Evolutionary conservation across 1,139 yeast genomes (phyloP).

Genomic region (Wickerhamomyces sp.): DNA sequence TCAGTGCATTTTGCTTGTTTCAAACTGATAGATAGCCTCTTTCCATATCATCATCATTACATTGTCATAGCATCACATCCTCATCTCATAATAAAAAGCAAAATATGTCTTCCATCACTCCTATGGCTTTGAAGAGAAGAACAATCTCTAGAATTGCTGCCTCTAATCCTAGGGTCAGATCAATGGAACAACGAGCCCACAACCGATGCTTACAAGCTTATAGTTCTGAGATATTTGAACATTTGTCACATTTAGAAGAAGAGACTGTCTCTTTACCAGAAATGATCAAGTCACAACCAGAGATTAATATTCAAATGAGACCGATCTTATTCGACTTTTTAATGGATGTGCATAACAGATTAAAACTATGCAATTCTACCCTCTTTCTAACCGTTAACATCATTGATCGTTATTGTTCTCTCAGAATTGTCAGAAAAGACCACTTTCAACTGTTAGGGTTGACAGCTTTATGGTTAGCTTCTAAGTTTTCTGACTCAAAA

Average conservation of each 20-base stretch:
- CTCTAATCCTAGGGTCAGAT: slow-evolving; percentile 17
- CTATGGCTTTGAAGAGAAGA: slow-evolving; percentile 21
- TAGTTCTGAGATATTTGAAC: slow-evolving; percentile 19
- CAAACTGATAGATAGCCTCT: no score
- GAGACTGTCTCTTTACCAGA: slow-evolving; percentile 42
- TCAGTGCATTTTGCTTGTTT: no score
- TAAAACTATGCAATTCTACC: slow-evolving; percentile 74
- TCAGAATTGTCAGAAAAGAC: slow-evolving; percentile 72
- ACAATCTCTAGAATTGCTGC: slow-evolving; percentile 20
- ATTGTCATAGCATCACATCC: no score
- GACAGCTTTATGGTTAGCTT: slow-evolving; percentile 69
- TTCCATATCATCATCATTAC: no score
- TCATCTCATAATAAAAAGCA: no score
- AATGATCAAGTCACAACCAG: slow-evolving; percentile 88
- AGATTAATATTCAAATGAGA: slow-evolving; percentile 85
- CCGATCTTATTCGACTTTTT: slow-evolving; percentile 82
- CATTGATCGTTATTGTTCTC: slow-evolving; percentile 86
- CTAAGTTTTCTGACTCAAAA: slow-evolving; percentile 68
- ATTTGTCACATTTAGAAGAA: slow-evolving; percentile 28
- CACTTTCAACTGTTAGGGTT: slow-evolving; percentile 68
- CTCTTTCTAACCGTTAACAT: slow-evolving; percentile 77
- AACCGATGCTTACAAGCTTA: slow-evolving; percentile 24
- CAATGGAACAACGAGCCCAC: slow-evolving; percentile 42
- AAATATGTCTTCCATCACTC: slow-evolving; percentile 20
- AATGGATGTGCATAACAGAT: slow-evolving; percentile 76